Evolutionary conservation across 495 filamentous ascomycete species (phyloP), one percentile per base, ranked within the genome.

Genomic region (Hapsidospora chrysogenum): DNA sequence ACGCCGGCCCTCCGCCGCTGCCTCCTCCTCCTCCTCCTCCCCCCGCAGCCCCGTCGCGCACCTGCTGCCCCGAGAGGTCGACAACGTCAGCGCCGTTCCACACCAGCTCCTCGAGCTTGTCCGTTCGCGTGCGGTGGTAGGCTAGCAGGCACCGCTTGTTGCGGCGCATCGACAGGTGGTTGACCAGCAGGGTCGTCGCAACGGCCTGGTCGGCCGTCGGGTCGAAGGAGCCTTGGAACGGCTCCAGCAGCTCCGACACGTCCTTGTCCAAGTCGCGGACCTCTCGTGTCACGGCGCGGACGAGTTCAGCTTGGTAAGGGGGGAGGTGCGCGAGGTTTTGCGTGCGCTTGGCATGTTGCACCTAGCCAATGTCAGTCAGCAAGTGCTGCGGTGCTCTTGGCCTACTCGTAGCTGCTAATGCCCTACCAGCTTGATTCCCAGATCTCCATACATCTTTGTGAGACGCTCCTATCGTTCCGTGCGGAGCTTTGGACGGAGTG

Each of bases 121-220:
- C 82, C 2, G 83, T 74, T 17, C 89, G 72, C 2, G 81, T 83
- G 17, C 80, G 75, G 51, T 96, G 92, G 47, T 99, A 99, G 13
- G 87, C 86, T 1, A 99, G 71, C 5, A 99, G 68, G 46, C 92
- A 96, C 28, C 89, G 78, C 54, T 99, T 99, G 56, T 99, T 93
- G 29, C 92, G 68, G 15, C 87, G 76, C 80, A 94, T 94, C 41
- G 81, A 85, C 3, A 96, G 62, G 48, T 97, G 89, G 55, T 93
- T 80, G 41, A 95, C 85, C 13, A 99, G 72, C 13, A 99, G 65
- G 4, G 80, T 78, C 51, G 81, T 92, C 6, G 87, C 87, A 26
- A 76, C 77, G 6, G 80, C 80, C 15, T 83, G 84, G 43, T 96
- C 76, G 1, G 75, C 69, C 17, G 78, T 72, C 9, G 89, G 89